These are phyloP conservation scores for Macrotyloma uniflorum DNA, from an alignment of 306 rosid species.

Conservation along the genomic window DNA sequence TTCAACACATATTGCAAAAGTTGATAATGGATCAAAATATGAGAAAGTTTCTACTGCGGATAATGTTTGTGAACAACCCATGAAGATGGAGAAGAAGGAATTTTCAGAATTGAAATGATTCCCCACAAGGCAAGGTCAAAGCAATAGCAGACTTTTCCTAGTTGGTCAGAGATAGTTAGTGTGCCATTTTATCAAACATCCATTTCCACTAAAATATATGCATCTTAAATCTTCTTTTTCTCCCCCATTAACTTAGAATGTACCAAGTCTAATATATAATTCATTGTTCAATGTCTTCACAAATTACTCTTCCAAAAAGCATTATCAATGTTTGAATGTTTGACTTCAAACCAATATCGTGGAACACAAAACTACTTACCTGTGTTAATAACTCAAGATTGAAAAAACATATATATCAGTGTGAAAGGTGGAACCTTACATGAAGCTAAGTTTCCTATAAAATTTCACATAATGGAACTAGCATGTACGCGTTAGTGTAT, in stretches of 20 bases:
- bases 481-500: background rate
- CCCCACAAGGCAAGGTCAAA: slow-evolving; percentile 17
- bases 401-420: background rate
- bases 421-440: background rate
- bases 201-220: background rate
- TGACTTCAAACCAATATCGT: background rate
- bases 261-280: too few species aligned
- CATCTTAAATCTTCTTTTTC: too few species aligned
- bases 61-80: too few species aligned
- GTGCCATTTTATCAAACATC: slow-evolving; percentile 3
- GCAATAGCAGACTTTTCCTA: slow-evolving; percentile 4
- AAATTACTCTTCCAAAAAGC: too few species aligned
- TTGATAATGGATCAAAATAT: background rate
- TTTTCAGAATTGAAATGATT: slow-evolving; percentile 23
- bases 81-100: background rate
- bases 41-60: background rate
- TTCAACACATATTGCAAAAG: too few species aligned
- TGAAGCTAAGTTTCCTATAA: background rate
- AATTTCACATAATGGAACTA: background rate
- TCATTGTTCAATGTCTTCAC: background rate
- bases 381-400: background rate
- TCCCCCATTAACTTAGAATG: background rate
- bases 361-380: background rate
- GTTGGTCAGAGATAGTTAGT: background rate
- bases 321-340: too few species aligned